Evolutionary conservation across 2,329 filamentous ascomycete genomes (phyloP).

Genomic region (Phialophora verrucosa): DNA sequence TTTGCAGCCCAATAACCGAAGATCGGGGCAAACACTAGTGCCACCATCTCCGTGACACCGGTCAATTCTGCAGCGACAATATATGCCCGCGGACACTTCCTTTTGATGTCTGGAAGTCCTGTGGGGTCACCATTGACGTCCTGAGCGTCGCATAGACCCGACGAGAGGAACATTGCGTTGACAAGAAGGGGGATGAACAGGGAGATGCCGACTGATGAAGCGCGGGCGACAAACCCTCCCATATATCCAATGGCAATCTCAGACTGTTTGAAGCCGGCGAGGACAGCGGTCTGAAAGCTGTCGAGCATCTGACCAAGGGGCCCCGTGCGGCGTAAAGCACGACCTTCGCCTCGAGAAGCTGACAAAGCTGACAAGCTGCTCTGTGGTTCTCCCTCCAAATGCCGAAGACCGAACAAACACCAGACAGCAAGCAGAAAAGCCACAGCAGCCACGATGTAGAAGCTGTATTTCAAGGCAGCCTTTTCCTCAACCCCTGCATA

Average conservation of each 20-base stretch:
- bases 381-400: conserved; percentile 72
- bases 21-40: conserved; percentile 79
- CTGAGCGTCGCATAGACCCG: conserved; percentile 73
- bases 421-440: conserved; percentile 73
- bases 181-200: conserved; percentile 93
- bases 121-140: conserved; percentile 43
- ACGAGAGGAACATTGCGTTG: conserved; percentile 84
- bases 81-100: conserved; percentile 84
- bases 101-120: conserved; percentile 69
- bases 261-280: conserved; percentile 74
- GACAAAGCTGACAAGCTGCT: conserved; percentile 65
- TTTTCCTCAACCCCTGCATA: conserved; percentile 73
- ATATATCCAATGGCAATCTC: conserved; percentile 87
- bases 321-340: not conserved
- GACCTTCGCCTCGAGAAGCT: not conserved
- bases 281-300: conserved; percentile 60
- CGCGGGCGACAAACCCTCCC: conserved; percentile 91
- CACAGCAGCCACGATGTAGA: conserved; percentile 80
- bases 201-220: conserved; percentile 92
- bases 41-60: conserved; percentile 84
- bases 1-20: conserved; percentile 86
- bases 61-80: conserved; percentile 85
- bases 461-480: conserved; percentile 79
- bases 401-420: conserved; percentile 77
- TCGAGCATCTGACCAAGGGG: conserved; percentile 21